A percentile compares a stretch with the other conserved stretches of the same genome.
Evolutionary conservation across 768 basidiomycete genomes (phyloP).

Genomic region (Ephemerocybe angulata): DNA sequence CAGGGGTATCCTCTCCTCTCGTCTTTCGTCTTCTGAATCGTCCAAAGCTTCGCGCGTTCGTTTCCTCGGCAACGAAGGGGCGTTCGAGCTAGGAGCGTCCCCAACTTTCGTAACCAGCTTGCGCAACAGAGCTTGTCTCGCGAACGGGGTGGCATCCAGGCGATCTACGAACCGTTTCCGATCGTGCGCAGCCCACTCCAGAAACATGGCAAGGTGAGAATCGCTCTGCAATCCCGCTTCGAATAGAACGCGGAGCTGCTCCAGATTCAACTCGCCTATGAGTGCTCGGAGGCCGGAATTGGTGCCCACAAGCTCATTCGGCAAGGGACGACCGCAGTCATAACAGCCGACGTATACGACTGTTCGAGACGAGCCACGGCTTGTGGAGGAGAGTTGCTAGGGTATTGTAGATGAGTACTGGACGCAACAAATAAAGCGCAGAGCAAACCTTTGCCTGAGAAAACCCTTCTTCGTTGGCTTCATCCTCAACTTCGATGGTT

Average conservation of each 20-base stretch:
- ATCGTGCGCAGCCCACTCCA: neutral
- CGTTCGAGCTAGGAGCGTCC: no score
- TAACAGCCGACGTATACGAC: neutral
- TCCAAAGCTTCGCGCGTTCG: no score
- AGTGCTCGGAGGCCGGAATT: neutral
- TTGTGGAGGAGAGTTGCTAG: neutral
- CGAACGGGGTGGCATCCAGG: neutral
- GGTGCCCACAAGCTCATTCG: neutral
- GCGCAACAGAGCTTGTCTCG: neutral
- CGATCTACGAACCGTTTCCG: neutral
- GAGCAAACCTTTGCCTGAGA: no score
- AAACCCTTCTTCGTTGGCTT: no score
- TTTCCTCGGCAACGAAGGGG: no score
- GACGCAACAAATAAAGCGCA: no score
- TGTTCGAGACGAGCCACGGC: no score
- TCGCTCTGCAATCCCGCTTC: constrained; percentile 10
- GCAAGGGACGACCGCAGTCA: neutral
- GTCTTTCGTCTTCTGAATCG: no score
- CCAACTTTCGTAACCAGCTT: neutral
- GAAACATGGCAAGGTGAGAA: constrained; percentile 4
- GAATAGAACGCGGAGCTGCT: constrained; percentile 4
- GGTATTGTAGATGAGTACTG: no score
- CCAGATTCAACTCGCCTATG: constrained; percentile 1
- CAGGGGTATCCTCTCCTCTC: no score
- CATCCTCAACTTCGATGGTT: no score